Conservation (phyloP, 2,329 filamentous ascomycete genomes). For the Neurospora crassa region DNA sequence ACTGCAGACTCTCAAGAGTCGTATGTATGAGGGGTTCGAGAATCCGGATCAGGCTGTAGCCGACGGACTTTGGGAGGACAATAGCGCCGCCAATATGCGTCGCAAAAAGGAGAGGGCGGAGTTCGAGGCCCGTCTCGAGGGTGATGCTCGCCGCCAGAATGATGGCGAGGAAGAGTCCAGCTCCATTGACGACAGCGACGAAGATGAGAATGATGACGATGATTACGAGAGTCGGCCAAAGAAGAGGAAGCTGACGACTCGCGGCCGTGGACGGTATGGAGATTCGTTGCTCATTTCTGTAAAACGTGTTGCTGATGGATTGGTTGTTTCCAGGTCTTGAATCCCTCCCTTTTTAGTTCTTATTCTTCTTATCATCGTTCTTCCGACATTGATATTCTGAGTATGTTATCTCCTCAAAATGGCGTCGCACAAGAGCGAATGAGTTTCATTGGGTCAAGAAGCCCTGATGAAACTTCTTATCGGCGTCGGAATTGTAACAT, state of each 20-base stretch:
- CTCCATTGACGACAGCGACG: neutral
- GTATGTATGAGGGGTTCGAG: conserved; percentile 17
- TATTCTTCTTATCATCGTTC: neutral
- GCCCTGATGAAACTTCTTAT: neutral
- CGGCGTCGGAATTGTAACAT: neutral
- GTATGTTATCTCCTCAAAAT: neutral
- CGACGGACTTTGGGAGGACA: conserved; percentile 16
- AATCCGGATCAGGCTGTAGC: conserved; percentile 13
- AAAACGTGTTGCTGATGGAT: neutral
- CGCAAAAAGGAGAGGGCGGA: conserved; percentile 7
- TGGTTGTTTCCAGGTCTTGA: neutral
- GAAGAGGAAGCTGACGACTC: neutral
- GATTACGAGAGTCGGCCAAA: conserved; percentile 11
- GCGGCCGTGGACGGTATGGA: neutral
- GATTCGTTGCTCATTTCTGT: neutral
- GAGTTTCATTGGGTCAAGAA: neutral
- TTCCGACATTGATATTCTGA: neutral
- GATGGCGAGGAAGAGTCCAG: neutral
- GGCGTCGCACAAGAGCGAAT: neutral
- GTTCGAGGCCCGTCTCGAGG: conserved; percentile 7
- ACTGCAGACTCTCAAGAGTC: conserved; percentile 12
- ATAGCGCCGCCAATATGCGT: conserved; percentile 8
- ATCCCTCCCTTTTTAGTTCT: neutral
- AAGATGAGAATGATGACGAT: neutral
- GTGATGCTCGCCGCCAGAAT: neutral